phyloP scores from a whole-genome alignment of 2,329 filamentous ascomycete genomes.

The Paecilomyces sp. region DNA sequence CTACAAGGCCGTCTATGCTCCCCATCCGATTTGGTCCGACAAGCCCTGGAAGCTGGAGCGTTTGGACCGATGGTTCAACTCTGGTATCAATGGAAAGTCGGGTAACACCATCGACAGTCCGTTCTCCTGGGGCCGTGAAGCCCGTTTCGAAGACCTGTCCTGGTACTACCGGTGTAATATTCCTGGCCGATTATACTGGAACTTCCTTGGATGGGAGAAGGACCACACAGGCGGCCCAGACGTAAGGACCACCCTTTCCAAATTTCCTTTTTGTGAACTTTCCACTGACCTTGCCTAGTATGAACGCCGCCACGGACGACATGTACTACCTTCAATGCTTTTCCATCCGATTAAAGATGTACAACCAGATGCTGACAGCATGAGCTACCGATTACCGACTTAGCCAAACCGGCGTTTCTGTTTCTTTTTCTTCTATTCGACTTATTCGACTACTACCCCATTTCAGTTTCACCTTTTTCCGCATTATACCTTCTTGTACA shows the following conservation, averaged over 20 bases:
- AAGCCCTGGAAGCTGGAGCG: slow-evolving; percentile 34
- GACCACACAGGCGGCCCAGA: slow-evolving; percentile 10
- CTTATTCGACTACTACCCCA: neutral
- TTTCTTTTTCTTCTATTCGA: neutral
- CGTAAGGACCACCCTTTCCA: slow-evolving; percentile 1
- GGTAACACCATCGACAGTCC: slow-evolving; percentile 24
- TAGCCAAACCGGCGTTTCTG: slow-evolving; percentile 5
- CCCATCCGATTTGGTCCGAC: slow-evolving; percentile 74
- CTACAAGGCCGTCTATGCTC: slow-evolving; percentile 69
- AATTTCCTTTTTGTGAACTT: neutral
- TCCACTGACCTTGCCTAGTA: slow-evolving; percentile 3
- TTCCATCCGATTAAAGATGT: slow-evolving; percentile 36
- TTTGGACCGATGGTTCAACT: slow-evolving; percentile 24
- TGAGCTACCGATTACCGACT: slow-evolving; percentile 8
- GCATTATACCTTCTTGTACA: neutral
- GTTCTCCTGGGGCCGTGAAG: slow-evolving; percentile 26
- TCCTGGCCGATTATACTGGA: slow-evolving; percentile 24
- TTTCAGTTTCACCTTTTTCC: neutral
- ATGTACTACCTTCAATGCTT: slow-evolving; percentile 21
- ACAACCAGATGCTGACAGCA: slow-evolving; percentile 10
- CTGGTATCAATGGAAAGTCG: slow-evolving; percentile 21
- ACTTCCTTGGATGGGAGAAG: slow-evolving; percentile 24
- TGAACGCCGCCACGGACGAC: slow-evolving; percentile 13
- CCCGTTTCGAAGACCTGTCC: slow-evolving; percentile 24
- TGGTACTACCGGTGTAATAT: slow-evolving; percentile 26